These are phyloP conservation scores for Boletus edulis DNA, from an alignment of 768 basidiomycete species.

Conservation along the genomic window DNA sequence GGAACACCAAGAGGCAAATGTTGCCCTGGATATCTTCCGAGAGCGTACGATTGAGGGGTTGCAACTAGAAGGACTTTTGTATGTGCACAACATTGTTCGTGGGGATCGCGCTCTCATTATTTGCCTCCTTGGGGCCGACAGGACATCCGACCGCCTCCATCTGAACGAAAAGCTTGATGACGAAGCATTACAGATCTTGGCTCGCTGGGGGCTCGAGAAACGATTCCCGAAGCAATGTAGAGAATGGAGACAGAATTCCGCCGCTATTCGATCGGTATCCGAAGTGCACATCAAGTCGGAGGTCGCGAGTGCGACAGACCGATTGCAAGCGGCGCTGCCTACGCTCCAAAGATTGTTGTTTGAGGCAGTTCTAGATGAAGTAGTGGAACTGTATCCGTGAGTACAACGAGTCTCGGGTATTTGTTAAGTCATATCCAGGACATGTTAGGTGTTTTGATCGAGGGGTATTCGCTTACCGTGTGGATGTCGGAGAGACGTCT, in stretches of 20 bases:
- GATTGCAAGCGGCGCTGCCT: slow-evolving; percentile 2
- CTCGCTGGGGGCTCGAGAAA: too few species aligned
- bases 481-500: background rate
- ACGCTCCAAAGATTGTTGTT: slow-evolving; percentile 18
- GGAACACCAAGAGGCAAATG: slow-evolving; percentile 16
- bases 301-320: background rate
- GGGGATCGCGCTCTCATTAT: too few species aligned
- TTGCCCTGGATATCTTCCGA: background rate
- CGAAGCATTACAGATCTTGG: too few species aligned
- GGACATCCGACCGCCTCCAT: too few species aligned
- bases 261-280: background rate
- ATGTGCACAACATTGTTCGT: too few species aligned
- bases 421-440: background rate
- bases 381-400: slow-evolving; percentile 24
- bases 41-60: too few species aligned
- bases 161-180: too few species aligned
- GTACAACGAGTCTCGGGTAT: background rate
- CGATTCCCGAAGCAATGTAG: too few species aligned
- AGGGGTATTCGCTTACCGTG: slow-evolving; percentile 2
- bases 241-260: too few species aligned
- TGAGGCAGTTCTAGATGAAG: slow-evolving; percentile 24
- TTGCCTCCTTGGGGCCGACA: too few species aligned
- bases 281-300: background rate
- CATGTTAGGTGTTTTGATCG: slow-evolving; percentile 17
- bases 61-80: too few species aligned